phyloP scores from a whole-genome alignment of 2,329 filamentous ascomycete species.

The Apiospora koreana region DNA sequence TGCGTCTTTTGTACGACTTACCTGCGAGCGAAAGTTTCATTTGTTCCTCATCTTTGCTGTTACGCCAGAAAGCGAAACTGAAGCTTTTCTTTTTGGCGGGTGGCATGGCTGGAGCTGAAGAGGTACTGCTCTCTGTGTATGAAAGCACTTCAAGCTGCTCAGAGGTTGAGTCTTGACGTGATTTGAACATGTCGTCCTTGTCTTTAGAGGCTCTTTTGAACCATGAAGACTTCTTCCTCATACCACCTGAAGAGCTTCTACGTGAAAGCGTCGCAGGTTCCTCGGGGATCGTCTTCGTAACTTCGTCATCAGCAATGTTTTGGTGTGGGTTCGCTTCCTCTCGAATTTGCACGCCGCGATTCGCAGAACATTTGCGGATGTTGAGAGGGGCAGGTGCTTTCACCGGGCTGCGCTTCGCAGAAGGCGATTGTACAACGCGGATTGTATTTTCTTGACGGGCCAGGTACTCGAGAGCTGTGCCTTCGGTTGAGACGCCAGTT shows the following conservation, averaged over 20 bases:
- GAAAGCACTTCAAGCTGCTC: conserved; percentile 21
- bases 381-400: conserved; percentile 41
- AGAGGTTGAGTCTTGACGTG: conserved; percentile 16
- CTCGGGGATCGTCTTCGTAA: conserved; percentile 15
- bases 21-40: conserved; percentile 45
- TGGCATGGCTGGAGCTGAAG: conserved; percentile 17
- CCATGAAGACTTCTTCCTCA: conserved; percentile 52
- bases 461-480: conserved; percentile 45
- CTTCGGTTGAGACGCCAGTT: conserved; percentile 27
- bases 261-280: conserved; percentile 22
- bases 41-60: conserved; percentile 39
- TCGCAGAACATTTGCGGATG: conserved; percentile 39
- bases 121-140: conserved; percentile 25
- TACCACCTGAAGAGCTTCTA: conserved; percentile 25
- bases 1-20: conserved; percentile 27
- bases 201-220: conserved; percentile 51
- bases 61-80: conserved; percentile 58
- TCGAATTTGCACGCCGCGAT: conserved; percentile 17
- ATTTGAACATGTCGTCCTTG: conserved; percentile 23
- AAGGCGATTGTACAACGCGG: conserved; percentile 54
- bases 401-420: conserved; percentile 32
- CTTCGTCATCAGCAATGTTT: conserved; percentile 27
- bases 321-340: conserved; percentile 27
- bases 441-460: conserved; percentile 53
- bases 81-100: conserved; percentile 50